Evolutionary conservation across 306 rosid species (phyloP).

Genomic region (Casuarina cunninghamiana): DNA sequence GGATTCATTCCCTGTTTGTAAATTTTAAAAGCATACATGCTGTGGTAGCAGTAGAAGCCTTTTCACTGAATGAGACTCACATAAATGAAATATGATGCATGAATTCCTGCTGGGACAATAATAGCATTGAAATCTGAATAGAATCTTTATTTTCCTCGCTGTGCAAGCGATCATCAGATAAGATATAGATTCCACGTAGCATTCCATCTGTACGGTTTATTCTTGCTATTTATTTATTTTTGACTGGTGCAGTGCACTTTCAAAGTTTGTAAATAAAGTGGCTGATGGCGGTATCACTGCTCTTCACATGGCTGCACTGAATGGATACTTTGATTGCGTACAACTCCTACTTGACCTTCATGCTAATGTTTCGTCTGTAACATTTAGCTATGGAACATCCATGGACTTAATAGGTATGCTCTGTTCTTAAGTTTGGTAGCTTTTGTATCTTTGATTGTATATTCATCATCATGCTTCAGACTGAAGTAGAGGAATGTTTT

Average conservation of each 20-base stretch:
- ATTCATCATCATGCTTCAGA: constrained; percentile 21
- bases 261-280: constrained; percentile 83
- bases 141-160: background rate
- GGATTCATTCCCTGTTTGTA: background rate
- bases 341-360: constrained; percentile 86
- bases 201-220: constrained; percentile 32
- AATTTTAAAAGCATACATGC: background rate
- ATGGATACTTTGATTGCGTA: constrained; percentile 86
- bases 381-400: constrained; percentile 88
- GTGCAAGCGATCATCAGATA: background rate
- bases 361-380: constrained; percentile 65
- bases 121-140: background rate
- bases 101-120: constrained; percentile 1
- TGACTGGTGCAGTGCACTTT: constrained; percentile 88
- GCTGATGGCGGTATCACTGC: constrained; percentile 97
- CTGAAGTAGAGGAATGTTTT: constrained; percentile 7
- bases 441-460: constrained; percentile 16
- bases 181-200: constrained; percentile 4
- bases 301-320: constrained; percentile 93
- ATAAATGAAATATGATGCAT: background rate
- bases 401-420: constrained; percentile 87
- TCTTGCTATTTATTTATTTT: constrained; percentile 63
- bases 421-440: constrained; percentile 15
- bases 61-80: background rate
- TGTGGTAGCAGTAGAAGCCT: constrained; percentile 1